Percentiles rank a stretch among this genome's conserved stretches.
Conservation (phyloP, 306 rosid species). For the Gastrolobium villosum region DNA sequence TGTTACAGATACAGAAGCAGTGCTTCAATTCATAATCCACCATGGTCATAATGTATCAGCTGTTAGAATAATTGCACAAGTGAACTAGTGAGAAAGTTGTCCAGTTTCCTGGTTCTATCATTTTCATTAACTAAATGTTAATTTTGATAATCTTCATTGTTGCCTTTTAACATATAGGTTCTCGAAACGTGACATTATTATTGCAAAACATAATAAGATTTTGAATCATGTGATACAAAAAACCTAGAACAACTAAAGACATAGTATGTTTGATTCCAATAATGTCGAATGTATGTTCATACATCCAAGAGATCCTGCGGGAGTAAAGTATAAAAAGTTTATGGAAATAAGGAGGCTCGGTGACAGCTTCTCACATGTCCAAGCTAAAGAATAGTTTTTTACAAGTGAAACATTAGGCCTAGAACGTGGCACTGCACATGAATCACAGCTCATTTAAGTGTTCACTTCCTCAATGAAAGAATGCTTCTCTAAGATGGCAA, state of each 20-base stretch:
- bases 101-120: constrained; percentile 7
- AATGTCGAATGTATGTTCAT: not conserved
- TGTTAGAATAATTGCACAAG: not conserved
- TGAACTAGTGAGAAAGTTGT: not conserved
- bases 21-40: constrained; percentile 1
- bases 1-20: constrained; percentile 6
- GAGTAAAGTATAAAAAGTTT: not conserved
- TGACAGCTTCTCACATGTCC: constrained; percentile 35
- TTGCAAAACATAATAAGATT: constrained; percentile 1
- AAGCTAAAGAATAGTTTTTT: constrained; percentile 41
- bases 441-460: constrained; percentile 43
- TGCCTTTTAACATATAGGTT: constrained; percentile 16
- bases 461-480: constrained; percentile 58
- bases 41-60: not conserved
- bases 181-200: constrained; percentile 2
- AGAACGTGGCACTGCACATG: constrained; percentile 33
- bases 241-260: not conserved
- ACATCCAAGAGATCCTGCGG: constrained; percentile 9
- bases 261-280: not conserved
- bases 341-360: constrained; percentile 18
- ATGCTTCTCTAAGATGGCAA: constrained; percentile 70
- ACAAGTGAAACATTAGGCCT: constrained; percentile 26
- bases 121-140: not conserved
- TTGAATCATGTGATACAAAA: constrained; percentile 14
- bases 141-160: not conserved